These are phyloP conservation scores for Suillus fuscotomentosus DNA, from an alignment of 768 basidiomycete genomes.

Conservation along the genomic window DNA sequence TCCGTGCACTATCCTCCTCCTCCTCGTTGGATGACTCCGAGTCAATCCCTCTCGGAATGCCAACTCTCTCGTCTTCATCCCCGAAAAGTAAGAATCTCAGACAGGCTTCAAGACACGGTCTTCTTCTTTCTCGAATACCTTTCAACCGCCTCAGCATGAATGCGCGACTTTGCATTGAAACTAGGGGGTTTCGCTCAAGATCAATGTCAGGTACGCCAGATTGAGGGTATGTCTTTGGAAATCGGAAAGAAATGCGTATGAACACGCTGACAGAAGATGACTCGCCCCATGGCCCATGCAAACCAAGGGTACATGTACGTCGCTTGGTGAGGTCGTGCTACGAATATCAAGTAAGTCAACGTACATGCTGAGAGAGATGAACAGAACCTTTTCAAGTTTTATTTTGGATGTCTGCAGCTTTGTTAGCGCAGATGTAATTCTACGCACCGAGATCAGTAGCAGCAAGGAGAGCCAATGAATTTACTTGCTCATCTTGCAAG, in stretches of 20 bases:
- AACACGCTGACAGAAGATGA: slow-evolving; percentile 64
- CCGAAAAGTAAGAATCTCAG: slow-evolving; percentile 77
- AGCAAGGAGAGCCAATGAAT: not conserved
- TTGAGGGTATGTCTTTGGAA: slow-evolving; percentile 80
- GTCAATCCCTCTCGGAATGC: slow-evolving; percentile 39
- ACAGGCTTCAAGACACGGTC: slow-evolving; percentile 85
- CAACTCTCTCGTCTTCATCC: slow-evolving; percentile 53
- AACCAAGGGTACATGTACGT: slow-evolving; percentile 79
- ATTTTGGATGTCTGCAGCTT: slow-evolving; percentile 68
- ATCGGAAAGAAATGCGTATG: slow-evolving; percentile 85
- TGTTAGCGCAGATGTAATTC: slow-evolving; percentile 71
- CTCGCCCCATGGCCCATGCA: slow-evolving; percentile 92
- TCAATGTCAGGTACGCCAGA: slow-evolving; percentile 72
- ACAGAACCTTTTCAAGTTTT: slow-evolving; percentile 77
- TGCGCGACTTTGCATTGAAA: slow-evolving; percentile 74
- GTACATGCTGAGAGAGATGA: not conserved
- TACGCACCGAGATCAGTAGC: slow-evolving; percentile 26
- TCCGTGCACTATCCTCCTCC: slow-evolving; percentile 41
- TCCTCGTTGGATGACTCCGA: slow-evolving; percentile 70
- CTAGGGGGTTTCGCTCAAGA: slow-evolving; percentile 78
- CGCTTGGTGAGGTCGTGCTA: slow-evolving; percentile 70
- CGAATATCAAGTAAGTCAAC: slow-evolving; percentile 7
- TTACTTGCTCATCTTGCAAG: slow-evolving; percentile 71
- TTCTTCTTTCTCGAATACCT: slow-evolving; percentile 62
- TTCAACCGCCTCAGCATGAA: slow-evolving; percentile 78